These are phyloP conservation scores for Wickerhamiella slavikovae DNA, from an alignment of 805 yeast genomes.

Conservation along the genomic window DNA sequence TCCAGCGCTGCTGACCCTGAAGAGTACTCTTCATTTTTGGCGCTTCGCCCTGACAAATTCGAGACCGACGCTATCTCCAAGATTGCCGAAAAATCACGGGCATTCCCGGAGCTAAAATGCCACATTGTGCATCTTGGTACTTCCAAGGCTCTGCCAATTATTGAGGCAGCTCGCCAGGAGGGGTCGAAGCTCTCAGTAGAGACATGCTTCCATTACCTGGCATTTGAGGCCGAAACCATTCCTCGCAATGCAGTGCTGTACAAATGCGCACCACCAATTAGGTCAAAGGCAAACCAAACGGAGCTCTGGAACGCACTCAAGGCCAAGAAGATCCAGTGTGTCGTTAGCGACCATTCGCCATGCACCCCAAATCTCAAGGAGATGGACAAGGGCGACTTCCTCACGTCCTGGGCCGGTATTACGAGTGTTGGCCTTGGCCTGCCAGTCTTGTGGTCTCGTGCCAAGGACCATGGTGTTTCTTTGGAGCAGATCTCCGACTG, in stretches of 20 bases:
- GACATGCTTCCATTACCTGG: constrained; percentile 83
- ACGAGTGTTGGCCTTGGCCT: constrained; percentile 83
- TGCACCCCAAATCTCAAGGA: constrained; percentile 84
- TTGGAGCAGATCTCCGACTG: constrained; percentile 49
- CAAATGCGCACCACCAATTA: constrained; percentile 91
- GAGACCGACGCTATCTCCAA: constrained; percentile 70
- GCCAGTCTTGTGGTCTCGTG: constrained; percentile 57
- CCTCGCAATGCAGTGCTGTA: constrained; percentile 61
- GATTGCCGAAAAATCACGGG: constrained; percentile 40
- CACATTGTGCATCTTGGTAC: constrained; percentile 88
- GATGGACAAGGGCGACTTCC: constrained; percentile 64
- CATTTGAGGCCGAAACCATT: constrained; percentile 58
- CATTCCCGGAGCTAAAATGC: constrained; percentile 23
- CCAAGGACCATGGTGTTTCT: constrained; percentile 25
- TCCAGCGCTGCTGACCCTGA: constrained; percentile 26
- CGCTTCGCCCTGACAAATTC: constrained; percentile 74
- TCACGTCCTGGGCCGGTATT: constrained; percentile 93
- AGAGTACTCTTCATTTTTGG: constrained; percentile 49
- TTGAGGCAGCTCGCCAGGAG: constrained; percentile 36
- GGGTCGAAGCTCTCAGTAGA: constrained; percentile 44
- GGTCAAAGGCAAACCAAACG: constrained; percentile 50
- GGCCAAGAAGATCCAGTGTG: constrained; percentile 49
- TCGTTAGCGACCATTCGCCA: constrained; percentile 90
- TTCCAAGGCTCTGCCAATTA: constrained; percentile 57
- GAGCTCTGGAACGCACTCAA: constrained; percentile 62